Evolutionary conservation across 768 basidiomycete genomes (phyloP).

Genomic region (Holtermannia corniformis): DNA sequence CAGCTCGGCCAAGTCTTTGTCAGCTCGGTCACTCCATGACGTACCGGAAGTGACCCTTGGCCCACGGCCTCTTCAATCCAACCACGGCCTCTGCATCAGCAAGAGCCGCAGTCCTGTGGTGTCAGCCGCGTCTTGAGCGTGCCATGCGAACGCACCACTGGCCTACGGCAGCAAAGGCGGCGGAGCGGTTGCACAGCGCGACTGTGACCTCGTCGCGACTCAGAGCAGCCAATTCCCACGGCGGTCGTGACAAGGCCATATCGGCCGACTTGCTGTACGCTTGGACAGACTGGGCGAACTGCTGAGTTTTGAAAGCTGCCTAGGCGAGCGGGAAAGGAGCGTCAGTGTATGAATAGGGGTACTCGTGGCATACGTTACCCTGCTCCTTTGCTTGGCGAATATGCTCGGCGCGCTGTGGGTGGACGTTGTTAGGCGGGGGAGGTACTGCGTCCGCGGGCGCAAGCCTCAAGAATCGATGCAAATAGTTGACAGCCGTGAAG

Average conservation of each 20-base stretch:
- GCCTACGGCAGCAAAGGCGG: conserved; percentile 66
- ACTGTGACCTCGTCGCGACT: conserved; percentile 86
- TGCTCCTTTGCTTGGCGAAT: conserved; percentile 80
- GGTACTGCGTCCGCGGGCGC: conserved; percentile 50
- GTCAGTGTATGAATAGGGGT: not conserved
- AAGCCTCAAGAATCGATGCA: conserved; percentile 57
- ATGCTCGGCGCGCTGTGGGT: conserved; percentile 62
- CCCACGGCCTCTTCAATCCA: conserved; percentile 72
- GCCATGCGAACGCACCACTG: conserved; percentile 48
- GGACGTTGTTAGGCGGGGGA: conserved; percentile 62
- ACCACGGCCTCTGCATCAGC: conserved; percentile 85
- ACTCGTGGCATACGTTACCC: conserved; percentile 64
- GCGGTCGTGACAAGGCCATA: conserved; percentile 68
- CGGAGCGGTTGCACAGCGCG: conserved; percentile 81
- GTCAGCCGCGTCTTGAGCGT: conserved; percentile 1
- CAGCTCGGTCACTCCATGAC: conserved; percentile 2
- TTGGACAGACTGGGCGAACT: conserved; percentile 60
- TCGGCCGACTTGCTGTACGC: conserved; percentile 70
- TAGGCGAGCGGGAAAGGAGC: conserved; percentile 43
- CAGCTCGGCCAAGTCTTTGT: not conserved
- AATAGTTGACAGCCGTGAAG: conserved; percentile 64
- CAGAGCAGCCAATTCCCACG: conserved; percentile 76
- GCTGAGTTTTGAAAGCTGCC: conserved; percentile 67
- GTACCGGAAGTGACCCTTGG: conserved; percentile 83
- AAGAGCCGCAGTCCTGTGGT: conserved; percentile 29